phyloP scores from a whole-genome alignment of 1,284 basidiomycete genomes.

The Pascua sp. region DNA sequence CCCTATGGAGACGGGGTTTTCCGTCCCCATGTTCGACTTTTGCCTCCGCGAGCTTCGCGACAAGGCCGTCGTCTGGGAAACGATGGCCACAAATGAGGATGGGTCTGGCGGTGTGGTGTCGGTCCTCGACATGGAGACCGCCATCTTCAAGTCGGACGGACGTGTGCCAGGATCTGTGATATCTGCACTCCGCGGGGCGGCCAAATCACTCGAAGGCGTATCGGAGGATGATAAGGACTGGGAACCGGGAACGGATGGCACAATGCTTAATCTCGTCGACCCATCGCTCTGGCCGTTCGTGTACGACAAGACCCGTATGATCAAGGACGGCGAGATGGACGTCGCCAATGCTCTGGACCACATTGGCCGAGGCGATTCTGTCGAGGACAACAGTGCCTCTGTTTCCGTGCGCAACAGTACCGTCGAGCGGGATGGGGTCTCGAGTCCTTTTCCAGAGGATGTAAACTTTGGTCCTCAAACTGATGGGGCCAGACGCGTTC shows the following conservation, averaged over 20 bases:
- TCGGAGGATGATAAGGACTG: constrained; percentile 1
- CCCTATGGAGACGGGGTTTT: constrained; percentile 1
- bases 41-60: constrained; percentile 5
- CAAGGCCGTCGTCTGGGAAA: constrained; percentile 5
- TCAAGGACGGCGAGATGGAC: neutral
- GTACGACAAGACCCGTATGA: neutral
- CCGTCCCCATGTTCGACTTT: constrained; percentile 5
- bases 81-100: neutral
- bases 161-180: neutral
- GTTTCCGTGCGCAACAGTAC: too few species aligned
- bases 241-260: constrained; percentile 2
- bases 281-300: constrained; percentile 9
- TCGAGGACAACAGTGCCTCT: too few species aligned
- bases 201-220: constrained; percentile 1
- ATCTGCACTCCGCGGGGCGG: neutral
- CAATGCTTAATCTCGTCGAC: constrained; percentile 11
- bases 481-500: too few species aligned
- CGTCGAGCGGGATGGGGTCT: too few species aligned
- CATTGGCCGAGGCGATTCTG: neutral
- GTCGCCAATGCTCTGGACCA: neutral
- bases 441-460: too few species aligned
- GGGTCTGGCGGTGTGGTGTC: constrained; percentile 1
- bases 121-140: constrained; percentile 2
- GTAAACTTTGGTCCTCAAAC: too few species aligned
- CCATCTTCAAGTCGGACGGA: constrained; percentile 4